Evolutionary conservation across 768 basidiomycete species (phyloP), one percentile per base, ranked within the genome.

Genomic region (Gloeopeniophorella convolvens): DNA sequence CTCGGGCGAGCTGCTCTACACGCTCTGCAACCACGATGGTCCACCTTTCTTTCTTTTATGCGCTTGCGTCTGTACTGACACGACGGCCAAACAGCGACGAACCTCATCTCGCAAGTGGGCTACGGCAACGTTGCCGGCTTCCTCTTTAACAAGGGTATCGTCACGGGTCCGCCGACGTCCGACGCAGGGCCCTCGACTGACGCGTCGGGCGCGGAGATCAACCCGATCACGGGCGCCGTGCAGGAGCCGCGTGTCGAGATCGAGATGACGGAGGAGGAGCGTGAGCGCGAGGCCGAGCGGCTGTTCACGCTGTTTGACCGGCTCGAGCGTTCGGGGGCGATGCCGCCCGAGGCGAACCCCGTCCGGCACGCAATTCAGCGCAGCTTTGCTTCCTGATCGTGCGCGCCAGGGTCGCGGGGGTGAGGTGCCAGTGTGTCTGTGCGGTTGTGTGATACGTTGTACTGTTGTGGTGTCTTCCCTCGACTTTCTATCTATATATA

Each of bases 61-160:
- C 7, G 7, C 8, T 3, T 18, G 5, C 35, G 15, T 36, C 21
- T 44, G 54, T 18, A 48, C 50, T 49, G 11, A 42, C 27, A 1
- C 28, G 8, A 23, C 12, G 5, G 30, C 9, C 15, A 16, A 23
- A 5, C 61, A 83, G 91, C 87, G n/a, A 71, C 76, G 5, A 77
- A 73, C 0, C 70, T 98, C 13, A 78, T 80, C n/a, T 76, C 80
- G 4, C 78, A 86, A 36, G 77, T 96, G 45, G 95, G 95, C 6
- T 99, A 99, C 60, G 95, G 95, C 34, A 93, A 93, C 63, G 91
- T 93, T 34, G 91, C 93, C 0, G 96, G 96, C 1, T 88, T 91
- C 74, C 74, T 99, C 21, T 94, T 91, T 71, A 82, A 87, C 63
- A 94, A 92, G 62, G 93, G 92, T 13, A 75, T 98, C 59, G 73